Conservation (phyloP, 1,284 basidiomycete genomes). For the Cutaneotrichosporon cavernicola region DNA sequence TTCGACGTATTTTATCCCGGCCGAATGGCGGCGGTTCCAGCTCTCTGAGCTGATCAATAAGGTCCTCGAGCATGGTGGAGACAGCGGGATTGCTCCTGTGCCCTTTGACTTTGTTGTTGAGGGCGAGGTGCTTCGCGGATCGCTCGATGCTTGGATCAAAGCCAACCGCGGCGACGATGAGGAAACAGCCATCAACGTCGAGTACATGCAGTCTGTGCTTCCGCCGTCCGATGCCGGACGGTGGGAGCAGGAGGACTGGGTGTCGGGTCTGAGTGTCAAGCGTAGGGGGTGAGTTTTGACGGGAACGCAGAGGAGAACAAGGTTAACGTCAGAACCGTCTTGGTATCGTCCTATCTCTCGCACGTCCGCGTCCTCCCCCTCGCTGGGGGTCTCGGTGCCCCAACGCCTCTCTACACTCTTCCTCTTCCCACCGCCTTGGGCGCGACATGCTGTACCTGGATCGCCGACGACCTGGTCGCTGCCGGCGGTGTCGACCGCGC, state of each 20-base stretch:
- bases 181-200: constrained; percentile 78
- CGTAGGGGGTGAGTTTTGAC: constrained; percentile 62
- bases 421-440: constrained; percentile 56
- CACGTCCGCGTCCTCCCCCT: constrained; percentile 67
- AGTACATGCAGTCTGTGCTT: constrained; percentile 89
- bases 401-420: constrained; percentile 43
- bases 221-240: constrained; percentile 80
- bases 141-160: constrained; percentile 73
- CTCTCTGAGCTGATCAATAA: constrained; percentile 98
- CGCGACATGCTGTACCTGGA: constrained; percentile 68
- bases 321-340: constrained; percentile 60
- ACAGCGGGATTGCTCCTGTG: constrained; percentile 60
- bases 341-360: constrained; percentile 80
- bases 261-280: constrained; percentile 73
- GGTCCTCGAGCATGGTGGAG: constrained; percentile 64
- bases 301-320: background rate
- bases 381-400: constrained; percentile 21
- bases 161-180: constrained; percentile 69
- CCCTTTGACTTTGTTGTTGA: constrained; percentile 93
- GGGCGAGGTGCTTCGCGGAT: constrained; percentile 74
- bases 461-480: constrained; percentile 61
- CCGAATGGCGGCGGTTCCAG: constrained; percentile 87
- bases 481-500: constrained; percentile 83
- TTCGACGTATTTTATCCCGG: constrained; percentile 91
- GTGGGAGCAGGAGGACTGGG: constrained; percentile 91